A percentile compares a stretch with the other conserved stretches of the same genome.
Evolutionary conservation across 169 alveolate species (phyloP).

Genomic region (Prorocentrum cordatum): DNA sequence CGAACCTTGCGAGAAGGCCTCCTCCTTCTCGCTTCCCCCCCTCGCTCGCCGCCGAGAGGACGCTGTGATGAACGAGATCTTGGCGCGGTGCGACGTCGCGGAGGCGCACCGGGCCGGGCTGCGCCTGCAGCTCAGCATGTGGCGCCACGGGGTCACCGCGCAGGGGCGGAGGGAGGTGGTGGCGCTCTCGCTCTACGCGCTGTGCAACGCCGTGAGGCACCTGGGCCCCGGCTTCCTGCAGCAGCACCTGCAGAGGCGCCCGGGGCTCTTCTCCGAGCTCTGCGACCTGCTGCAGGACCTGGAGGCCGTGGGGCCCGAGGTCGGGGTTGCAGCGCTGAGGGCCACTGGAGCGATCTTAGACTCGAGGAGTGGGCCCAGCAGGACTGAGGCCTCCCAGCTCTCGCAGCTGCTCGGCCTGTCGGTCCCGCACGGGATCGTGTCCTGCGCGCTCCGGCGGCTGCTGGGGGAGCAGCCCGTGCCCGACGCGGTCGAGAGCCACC

Average conservation of each 20-base stretch:
- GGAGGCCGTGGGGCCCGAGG: conserved; percentile 23
- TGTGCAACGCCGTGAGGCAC: background rate
- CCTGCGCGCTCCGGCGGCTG: background rate
- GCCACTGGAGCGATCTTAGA: conserved; percentile 31
- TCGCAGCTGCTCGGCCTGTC: conserved; percentile 46
- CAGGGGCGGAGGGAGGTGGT: no score
- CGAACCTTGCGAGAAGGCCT: no score
- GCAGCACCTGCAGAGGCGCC: conserved; percentile 52
- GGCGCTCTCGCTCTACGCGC: background rate
- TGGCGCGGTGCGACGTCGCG: no score
- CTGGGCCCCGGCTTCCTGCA: conserved; percentile 35
- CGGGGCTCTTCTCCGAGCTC: conserved; percentile 31
- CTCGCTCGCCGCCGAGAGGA: no score
- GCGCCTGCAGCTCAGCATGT: no score
- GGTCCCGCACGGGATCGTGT: conserved; percentile 39
- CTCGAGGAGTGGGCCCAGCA: conserved; percentile 38
- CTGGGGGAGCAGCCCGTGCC: background rate
- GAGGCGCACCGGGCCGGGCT: no score
- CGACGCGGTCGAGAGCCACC: background rate
- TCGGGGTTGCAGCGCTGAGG: conserved; percentile 51
- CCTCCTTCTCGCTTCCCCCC: no score
- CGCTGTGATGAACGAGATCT: no score
- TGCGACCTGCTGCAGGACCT: conserved; percentile 47
- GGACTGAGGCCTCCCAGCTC: conserved; percentile 30
- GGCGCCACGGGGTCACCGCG: no score